These are phyloP conservation scores for Paraconiothyrium sp. DNA, from an alignment of 2,329 filamentous ascomycete genomes.

Conservation along the genomic window DNA sequence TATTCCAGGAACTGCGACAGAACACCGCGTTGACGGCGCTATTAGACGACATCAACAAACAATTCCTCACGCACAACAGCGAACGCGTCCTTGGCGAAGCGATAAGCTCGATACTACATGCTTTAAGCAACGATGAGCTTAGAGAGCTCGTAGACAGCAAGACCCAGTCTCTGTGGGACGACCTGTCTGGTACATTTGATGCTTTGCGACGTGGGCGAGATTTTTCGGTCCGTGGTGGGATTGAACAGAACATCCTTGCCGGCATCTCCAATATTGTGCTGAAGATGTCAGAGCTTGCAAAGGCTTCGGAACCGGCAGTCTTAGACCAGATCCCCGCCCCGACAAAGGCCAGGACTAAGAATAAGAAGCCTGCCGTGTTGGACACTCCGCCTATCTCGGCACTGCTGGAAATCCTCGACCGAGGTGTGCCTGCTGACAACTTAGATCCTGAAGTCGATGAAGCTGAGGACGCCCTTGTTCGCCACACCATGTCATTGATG, in stretches of 20 bases:
- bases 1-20: conserved; percentile 89
- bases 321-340: conserved; percentile 69
- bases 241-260: conserved; percentile 71
- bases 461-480: conserved; percentile 80
- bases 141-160: conserved; percentile 86
- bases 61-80: conserved; percentile 93
- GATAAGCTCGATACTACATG: conserved; percentile 81
- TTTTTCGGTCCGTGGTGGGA: conserved; percentile 74
- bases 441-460: conserved; percentile 76
- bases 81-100: conserved; percentile 86
- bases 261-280: conserved; percentile 78
- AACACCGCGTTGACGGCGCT: conserved; percentile 83
- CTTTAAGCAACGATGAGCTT: conserved; percentile 85
- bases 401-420: conserved; percentile 75
- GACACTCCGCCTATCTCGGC: conserved; percentile 68
- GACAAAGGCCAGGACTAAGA: conserved; percentile 49
- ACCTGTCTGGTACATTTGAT: conserved; percentile 76
- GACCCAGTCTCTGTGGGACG: conserved; percentile 85
- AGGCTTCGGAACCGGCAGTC: conserved; percentile 77
- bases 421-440: conserved; percentile 73
- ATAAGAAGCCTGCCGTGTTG: conserved; percentile 34
- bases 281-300: conserved; percentile 82
- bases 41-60: conserved; percentile 90
- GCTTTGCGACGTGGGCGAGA: conserved; percentile 75
- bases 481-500: conserved; percentile 77